Evolutionary conservation across 1,139 yeast species (phyloP).

Genomic region (Nakaseomyces sp.): DNA sequence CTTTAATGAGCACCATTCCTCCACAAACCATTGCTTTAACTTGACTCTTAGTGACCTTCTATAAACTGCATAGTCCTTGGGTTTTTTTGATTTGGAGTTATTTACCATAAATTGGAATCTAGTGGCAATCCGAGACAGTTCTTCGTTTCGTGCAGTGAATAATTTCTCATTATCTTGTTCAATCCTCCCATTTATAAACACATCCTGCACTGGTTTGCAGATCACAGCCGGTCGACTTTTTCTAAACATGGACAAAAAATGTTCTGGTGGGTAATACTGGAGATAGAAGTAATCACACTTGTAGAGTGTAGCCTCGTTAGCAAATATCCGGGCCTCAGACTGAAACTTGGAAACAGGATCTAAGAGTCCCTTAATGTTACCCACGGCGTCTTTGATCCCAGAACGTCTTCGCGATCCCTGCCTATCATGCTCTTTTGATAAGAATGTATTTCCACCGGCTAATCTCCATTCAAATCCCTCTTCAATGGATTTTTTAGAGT

Average conservation of each 20-base stretch:
- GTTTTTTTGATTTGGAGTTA: constrained; percentile 28
- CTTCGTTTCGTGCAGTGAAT: constrained; percentile 7
- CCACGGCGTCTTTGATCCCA: not conserved
- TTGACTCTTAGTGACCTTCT: constrained; percentile 37
- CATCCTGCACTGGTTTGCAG: constrained; percentile 24
- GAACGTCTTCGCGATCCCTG: not conserved
- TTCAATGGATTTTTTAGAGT: not conserved
- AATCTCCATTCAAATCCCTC: constrained; percentile 3
- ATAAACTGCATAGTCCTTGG: constrained; percentile 36
- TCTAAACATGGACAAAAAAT: constrained; percentile 39
- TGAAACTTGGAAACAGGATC: constrained; percentile 11
- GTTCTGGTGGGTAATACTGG: constrained; percentile 40
- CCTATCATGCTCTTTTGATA: not conserved
- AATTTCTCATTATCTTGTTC: constrained; percentile 6
- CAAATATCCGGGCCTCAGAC: constrained; percentile 10
- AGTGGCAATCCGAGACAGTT: constrained; percentile 7
- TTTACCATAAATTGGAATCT: constrained; percentile 8
- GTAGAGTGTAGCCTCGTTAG: constrained; percentile 20
- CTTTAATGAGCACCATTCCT: constrained; percentile 22
- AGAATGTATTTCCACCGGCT: constrained; percentile 2
- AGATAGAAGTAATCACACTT: constrained; percentile 31
- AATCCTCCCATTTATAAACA: constrained; percentile 24
- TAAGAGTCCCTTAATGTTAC: constrained; percentile 1
- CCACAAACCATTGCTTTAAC: constrained; percentile 32
- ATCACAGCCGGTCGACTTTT: constrained; percentile 43